Conservation (phyloP, 2,329 filamentous ascomycete genomes). For the Trichoderma citrinoviride region DNA sequence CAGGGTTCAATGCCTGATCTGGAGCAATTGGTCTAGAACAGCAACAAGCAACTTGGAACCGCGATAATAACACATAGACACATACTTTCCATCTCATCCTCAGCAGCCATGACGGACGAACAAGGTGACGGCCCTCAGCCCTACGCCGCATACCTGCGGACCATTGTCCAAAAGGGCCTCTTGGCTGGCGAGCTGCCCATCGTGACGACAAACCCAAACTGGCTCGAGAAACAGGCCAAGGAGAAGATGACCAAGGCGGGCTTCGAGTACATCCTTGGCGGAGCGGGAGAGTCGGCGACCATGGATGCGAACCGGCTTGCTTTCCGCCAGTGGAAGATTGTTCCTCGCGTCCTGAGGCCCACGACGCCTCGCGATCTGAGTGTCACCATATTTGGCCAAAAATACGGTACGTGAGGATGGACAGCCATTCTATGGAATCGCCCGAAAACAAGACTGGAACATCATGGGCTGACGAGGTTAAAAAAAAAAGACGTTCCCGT, state of each 20-base stretch:
- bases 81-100: no score
- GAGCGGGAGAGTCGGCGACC: conserved; percentile 59
- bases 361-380: conserved; percentile 47
- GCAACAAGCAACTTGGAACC: not conserved
- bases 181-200: conserved; percentile 46
- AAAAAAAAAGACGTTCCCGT: conserved; percentile 31
- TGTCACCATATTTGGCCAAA: conserved; percentile 51
- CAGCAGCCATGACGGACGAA: conserved; percentile 24
- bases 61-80: not conserved
- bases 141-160: conserved; percentile 45
- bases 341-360: conserved; percentile 51
- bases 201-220: conserved; percentile 58
- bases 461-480: conserved; percentile 21
- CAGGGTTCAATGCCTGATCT: not conserved
- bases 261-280: conserved; percentile 62
- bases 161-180: conserved; percentile 53
- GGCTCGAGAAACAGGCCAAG: conserved; percentile 54
- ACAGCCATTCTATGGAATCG: not conserved
- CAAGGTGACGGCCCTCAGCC: conserved; percentile 20
- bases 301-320: conserved; percentile 59
- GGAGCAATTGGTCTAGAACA: not conserved
- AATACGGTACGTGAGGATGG: conserved; percentile 38
- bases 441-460: not conserved
- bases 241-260: conserved; percentile 45
- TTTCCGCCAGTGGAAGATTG: conserved; percentile 52